Evolutionary conservation across 2,329 filamentous ascomycete species (phyloP), one percentile per base, ranked within the genome.

Genomic region (Xylariaceae sp.): DNA sequence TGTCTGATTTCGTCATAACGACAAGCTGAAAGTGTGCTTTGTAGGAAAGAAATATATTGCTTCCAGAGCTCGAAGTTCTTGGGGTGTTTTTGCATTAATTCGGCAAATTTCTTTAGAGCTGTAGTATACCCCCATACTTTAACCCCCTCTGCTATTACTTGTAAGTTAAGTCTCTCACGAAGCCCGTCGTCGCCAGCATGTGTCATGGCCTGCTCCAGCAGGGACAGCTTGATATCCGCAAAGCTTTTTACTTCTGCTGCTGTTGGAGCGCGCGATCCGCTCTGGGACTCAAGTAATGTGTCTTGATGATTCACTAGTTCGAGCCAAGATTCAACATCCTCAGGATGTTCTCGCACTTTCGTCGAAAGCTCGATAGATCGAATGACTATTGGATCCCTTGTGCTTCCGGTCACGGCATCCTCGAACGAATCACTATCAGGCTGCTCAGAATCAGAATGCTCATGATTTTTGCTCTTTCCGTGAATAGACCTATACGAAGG

Each of bases 261-360:
- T 0, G 82, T 84, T 21, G 76, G 72, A 29, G 65, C 69, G 37
- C 70, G 75, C 40, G 66, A 76, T 64, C 72, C 74, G 56, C 70
- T 71, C 19, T 76, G 71, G 22, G 76, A 75, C 21, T 74, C 73
- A 40, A 92, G 72, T 51, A 95, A 75, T 2, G 71, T 69, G 57
- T 90, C 84, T 71, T 97, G 92, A 56, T 95, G 84, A 7, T 84
- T 74, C 43, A 92, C 86, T n/a, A 96, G 76, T 36, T 81, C 77
- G 15, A 95, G 70, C 92, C 92, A 97, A 16, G 83, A 77, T 40
- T 84, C 74, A 18, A 88, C 75, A 63, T 95, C 81, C 5, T 77
- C 69, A 1, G 91, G 89, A 19, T 81, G 69, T 1, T 86, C 75
- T 51, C 86, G 84, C 32, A 90, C 83, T 29, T 69, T 77, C 12